These are phyloP conservation scores for Carex kokanica DNA, from an alignment of 176 grass and related monocot species.

Conservation along the genomic window DNA sequence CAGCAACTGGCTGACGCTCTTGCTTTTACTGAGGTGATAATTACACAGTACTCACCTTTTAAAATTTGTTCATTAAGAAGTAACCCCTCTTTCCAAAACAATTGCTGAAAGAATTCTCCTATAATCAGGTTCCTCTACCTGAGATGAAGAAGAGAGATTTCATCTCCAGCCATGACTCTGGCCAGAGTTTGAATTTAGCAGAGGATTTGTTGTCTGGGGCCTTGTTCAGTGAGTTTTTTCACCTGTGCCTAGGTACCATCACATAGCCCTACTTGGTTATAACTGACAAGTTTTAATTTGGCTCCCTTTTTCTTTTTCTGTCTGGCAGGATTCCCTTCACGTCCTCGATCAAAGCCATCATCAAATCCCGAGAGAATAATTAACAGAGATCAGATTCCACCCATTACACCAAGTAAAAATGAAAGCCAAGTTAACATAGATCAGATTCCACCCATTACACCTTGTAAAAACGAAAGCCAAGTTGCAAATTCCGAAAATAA, in stretches of 20 bases:
- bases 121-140: neutral
- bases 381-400: neutral
- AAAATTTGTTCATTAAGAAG: neutral
- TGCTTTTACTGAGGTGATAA: neutral
- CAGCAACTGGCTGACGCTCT: neutral
- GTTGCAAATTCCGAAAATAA: constrained; percentile 12
- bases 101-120: neutral
- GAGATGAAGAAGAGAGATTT: neutral
- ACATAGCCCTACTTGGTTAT: neutral
- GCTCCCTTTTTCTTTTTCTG: neutral
- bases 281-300: neutral
- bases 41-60: neutral
- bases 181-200: neutral
- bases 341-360: neutral
- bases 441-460: neutral
- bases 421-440: neutral
- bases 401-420: constrained; percentile 6
- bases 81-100: neutral
- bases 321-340: neutral
- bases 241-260: neutral
- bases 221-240: constrained; percentile 14
- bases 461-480: neutral
- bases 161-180: neutral
- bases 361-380: neutral
- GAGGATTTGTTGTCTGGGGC: neutral